phyloP scores from a whole-genome alignment of 176 grass and related monocot species.

The Avena atlantica region DNA sequence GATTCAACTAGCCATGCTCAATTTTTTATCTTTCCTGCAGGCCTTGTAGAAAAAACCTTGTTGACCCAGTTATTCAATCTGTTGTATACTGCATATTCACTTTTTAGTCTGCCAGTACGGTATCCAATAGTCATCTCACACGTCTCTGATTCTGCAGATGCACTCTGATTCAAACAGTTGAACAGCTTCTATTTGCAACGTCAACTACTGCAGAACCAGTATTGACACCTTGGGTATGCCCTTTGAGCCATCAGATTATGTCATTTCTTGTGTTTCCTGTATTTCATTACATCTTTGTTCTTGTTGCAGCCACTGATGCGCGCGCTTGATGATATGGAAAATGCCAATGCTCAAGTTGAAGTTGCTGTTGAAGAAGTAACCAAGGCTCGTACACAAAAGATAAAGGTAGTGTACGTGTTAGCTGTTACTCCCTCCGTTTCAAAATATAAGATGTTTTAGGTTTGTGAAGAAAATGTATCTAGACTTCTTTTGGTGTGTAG shows the following conservation, averaged over 20 bases:
- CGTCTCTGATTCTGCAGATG: constrained; percentile 62
- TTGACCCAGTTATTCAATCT: constrained; percentile 29
- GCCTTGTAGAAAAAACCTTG: background rate
- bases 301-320: constrained; percentile 81
- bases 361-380: constrained; percentile 97
- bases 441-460: too few relatives aligned
- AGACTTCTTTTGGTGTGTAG: too few relatives aligned
- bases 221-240: constrained; percentile 86
- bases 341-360: constrained; percentile 87
- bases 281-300: constrained; percentile 33
- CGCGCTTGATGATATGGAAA: constrained; percentile 97
- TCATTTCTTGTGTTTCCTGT: constrained; percentile 18
- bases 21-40: background rate
- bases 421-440: background rate
- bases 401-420: constrained; percentile 65
- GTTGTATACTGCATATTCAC: constrained; percentile 21
- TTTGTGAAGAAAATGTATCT: too few relatives aligned
- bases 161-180: constrained; percentile 89
- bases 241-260: constrained; percentile 33
- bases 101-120: constrained; percentile 12
- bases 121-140: constrained; percentile 24
- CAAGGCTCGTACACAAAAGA: constrained; percentile 90
- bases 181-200: constrained; percentile 91
- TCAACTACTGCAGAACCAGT: constrained; percentile 94
- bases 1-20: constrained; percentile 13